Conservation (phyloP, 2,329 filamentous ascomycete species). For the Domatiomyces catenatus region DNA sequence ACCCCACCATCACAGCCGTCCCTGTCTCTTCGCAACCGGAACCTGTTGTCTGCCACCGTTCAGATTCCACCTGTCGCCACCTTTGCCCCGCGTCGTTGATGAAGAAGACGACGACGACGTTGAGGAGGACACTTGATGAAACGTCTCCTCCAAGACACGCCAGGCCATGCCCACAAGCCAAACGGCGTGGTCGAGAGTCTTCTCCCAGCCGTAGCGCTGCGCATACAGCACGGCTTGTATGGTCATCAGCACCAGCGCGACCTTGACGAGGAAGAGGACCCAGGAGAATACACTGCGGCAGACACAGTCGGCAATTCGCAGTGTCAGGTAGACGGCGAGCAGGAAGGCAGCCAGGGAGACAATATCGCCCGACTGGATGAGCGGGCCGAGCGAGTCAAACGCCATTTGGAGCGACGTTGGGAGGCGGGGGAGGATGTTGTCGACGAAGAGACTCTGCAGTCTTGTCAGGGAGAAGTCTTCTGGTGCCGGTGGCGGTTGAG, state of each 20-base stretch:
- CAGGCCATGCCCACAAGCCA: constrained; percentile 12
- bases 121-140: constrained; percentile 1
- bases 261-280: constrained; percentile 12
- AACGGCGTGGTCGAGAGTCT: constrained; percentile 8
- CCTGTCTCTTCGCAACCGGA: constrained; percentile 2
- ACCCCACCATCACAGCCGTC: neutral
- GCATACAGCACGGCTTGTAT: constrained; percentile 13
- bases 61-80: neutral
- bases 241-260: constrained; percentile 8
- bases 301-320: constrained; percentile 14
- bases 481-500: neutral
- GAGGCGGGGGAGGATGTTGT: constrained; percentile 17
- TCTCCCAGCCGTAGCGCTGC: constrained; percentile 11
- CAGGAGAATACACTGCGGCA: constrained; percentile 15
- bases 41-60: constrained; percentile 8
- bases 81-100: neutral
- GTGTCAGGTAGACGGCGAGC: constrained; percentile 9
- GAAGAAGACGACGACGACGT: neutral
- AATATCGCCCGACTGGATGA: constrained; percentile 12
- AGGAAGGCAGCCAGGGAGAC: constrained; percentile 12
- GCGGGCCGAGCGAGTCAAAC: constrained; percentile 22
- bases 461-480: neutral
- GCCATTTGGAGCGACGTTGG: constrained; percentile 12
- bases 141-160: constrained; percentile 8
- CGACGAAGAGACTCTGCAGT: constrained; percentile 15